Conservation (phyloP, 768 basidiomycete genomes). For the Coprinopsis marcescibilis region DNA sequence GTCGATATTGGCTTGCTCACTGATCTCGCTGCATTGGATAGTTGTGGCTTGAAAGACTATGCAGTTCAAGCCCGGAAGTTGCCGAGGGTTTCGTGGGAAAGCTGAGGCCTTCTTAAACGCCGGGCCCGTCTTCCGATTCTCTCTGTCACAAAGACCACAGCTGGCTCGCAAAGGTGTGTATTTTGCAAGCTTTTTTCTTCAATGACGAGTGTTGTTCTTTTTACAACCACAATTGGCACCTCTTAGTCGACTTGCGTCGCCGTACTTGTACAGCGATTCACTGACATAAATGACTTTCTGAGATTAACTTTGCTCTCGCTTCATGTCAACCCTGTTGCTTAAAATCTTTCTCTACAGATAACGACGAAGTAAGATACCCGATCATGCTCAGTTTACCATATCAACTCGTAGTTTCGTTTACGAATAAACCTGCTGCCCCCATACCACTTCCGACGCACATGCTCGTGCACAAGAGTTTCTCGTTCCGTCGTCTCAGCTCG, state of each 20-base stretch:
- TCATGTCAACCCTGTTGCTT: slow-evolving; percentile 4
- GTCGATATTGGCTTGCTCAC: slow-evolving; percentile 21
- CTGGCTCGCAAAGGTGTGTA: slow-evolving; percentile 20
- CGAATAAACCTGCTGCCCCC: slow-evolving; percentile 79
- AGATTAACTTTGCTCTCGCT: slow-evolving; percentile 41
- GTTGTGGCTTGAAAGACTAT: slow-evolving; percentile 28
- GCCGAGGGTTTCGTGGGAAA: slow-evolving; percentile 23
- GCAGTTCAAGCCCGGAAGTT: slow-evolving; percentile 23
- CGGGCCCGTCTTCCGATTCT: neutral
- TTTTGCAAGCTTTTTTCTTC: slow-evolving; percentile 23
- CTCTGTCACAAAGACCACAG: neutral
- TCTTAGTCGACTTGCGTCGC: slow-evolving; percentile 76
- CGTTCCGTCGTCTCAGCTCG: slow-evolving; percentile 65
- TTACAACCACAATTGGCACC: slow-evolving; percentile 71
- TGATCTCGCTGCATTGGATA: slow-evolving; percentile 16
- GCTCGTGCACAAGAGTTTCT: slow-evolving; percentile 72
- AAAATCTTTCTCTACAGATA: slow-evolving; percentile 3
- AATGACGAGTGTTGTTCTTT: slow-evolving; percentile 82
- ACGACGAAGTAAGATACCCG: too few relatives aligned
- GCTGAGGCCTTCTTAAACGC: slow-evolving; percentile 2
- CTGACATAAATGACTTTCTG: slow-evolving; percentile 86
- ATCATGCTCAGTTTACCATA: neutral
- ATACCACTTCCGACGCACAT: slow-evolving; percentile 80
- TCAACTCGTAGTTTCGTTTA: slow-evolving; percentile 49
- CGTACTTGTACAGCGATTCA: slow-evolving; percentile 39